Evolutionary conservation across 164 flowering plant species (phyloP).

Genomic region (Vitis rupestris): DNA sequence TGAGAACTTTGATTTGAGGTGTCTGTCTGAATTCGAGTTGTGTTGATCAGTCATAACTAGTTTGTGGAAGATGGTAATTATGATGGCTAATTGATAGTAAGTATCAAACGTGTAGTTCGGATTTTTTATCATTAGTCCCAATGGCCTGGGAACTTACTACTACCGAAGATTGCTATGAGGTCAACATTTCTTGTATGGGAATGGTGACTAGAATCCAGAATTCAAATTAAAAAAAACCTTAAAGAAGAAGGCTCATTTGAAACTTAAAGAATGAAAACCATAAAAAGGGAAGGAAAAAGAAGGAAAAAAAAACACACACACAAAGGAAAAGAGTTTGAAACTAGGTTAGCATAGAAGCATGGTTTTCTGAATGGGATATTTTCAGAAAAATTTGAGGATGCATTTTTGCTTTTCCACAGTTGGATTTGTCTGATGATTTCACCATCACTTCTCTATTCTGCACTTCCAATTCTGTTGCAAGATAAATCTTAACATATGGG

Average conservation of each 20-base stretch:
- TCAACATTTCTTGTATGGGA: neutral
- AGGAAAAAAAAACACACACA: neutral
- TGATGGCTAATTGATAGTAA: neutral
- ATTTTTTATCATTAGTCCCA: neutral
- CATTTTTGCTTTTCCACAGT: no score
- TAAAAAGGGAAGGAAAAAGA: neutral
- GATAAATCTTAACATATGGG: no score
- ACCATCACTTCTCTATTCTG: no score
- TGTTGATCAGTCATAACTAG: neutral
- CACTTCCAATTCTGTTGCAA: no score
- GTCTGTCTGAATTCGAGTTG: neutral
- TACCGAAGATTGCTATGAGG: neutral
- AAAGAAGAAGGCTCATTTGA: neutral
- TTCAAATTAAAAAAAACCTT: neutral
- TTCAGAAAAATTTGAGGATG: no score
- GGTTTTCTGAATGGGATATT: no score
- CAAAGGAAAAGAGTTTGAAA: neutral
- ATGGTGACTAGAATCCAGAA: neutral
- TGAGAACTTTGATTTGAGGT: neutral
- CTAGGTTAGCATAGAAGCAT: no score
- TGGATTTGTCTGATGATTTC: no score
- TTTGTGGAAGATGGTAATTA: no score
- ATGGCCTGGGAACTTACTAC: neutral
- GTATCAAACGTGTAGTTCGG: neutral
- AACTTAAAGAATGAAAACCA: neutral